Conservation (phyloP, 75 land plant species). For the Pinus taeda region DNA sequence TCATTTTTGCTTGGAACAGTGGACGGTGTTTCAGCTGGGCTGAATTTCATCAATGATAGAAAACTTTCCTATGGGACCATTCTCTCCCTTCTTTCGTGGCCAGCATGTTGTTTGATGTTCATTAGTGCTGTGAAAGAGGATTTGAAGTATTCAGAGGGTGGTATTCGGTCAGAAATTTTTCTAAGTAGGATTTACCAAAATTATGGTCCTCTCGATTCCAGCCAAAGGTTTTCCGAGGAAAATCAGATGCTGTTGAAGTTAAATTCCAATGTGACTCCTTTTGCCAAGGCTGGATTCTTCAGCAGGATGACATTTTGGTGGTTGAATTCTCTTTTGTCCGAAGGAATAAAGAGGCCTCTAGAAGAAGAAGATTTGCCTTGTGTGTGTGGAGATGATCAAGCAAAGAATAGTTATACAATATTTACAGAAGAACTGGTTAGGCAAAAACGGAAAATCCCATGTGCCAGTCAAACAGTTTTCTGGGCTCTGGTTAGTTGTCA, state of each 20-base stretch:
- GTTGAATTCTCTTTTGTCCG: slow-evolving; percentile 28
- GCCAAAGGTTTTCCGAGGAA: background rate
- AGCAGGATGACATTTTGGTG: slow-evolving; percentile 34
- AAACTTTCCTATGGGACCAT: too few species aligned
- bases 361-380: slow-evolving; percentile 35
- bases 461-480: slow-evolving; percentile 8
- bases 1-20: too few species aligned
- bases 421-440: slow-evolving; percentile 28
- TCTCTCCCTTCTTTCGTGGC: background rate
- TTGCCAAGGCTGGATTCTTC: slow-evolving; percentile 35
- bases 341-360: slow-evolving; percentile 23
- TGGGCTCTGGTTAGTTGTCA: slow-evolving; percentile 13
- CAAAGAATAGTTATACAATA: slow-evolving; percentile 13
- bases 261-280: slow-evolving; percentile 25
- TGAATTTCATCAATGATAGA: too few species aligned
- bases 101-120: background rate
- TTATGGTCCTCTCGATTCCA: background rate
- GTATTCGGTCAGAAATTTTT: background rate
- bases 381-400: slow-evolving; percentile 17
- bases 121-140: background rate
- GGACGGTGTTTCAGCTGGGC: too few species aligned
- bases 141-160: background rate
- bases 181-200: background rate
- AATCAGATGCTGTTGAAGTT: background rate
- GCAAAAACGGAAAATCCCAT: slow-evolving; percentile 12